phyloP scores from a whole-genome alignment of 1,284 basidiomycete genomes.

The Cryptococcus floricola region DNA sequence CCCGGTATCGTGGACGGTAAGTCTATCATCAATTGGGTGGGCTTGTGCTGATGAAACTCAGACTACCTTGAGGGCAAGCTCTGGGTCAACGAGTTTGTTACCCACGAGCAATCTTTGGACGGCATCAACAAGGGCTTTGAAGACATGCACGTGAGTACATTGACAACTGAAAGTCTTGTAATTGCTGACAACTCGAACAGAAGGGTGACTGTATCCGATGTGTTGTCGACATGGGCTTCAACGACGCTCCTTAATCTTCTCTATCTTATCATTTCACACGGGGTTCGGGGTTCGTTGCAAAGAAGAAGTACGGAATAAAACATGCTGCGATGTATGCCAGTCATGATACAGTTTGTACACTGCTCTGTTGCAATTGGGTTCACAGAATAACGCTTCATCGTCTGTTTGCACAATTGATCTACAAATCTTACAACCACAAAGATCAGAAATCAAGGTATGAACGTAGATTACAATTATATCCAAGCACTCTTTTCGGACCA shows the following conservation, averaged over 20 bases:
- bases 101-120: conserved; percentile 67
- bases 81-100: conserved; percentile 81
- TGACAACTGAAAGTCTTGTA: neutral
- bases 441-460: too few species aligned
- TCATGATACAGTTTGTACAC: too few species aligned
- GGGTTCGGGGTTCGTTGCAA: neutral
- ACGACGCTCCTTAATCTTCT: conserved; percentile 17
- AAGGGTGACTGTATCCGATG: conserved; percentile 87
- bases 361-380: too few species aligned
- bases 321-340: too few species aligned
- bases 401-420: too few species aligned
- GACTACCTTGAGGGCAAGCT: conserved; percentile 48
- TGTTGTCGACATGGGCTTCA: conserved; percentile 56
- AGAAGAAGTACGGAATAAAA: too few species aligned
- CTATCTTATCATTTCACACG: neutral
- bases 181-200: conserved; percentile 47
- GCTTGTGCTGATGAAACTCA: conserved; percentile 45
- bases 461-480: neutral
- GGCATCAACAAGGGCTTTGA: conserved; percentile 88
- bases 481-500: neutral
- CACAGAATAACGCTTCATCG: too few species aligned
- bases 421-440: too few species aligned
- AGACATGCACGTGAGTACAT: conserved; percentile 81
- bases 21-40: neutral
- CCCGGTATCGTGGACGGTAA: conserved; percentile 79